phyloP scores from a whole-genome alignment of 371 early-diverging fungal species.

The Polyrhizophydium stewartii region DNA sequence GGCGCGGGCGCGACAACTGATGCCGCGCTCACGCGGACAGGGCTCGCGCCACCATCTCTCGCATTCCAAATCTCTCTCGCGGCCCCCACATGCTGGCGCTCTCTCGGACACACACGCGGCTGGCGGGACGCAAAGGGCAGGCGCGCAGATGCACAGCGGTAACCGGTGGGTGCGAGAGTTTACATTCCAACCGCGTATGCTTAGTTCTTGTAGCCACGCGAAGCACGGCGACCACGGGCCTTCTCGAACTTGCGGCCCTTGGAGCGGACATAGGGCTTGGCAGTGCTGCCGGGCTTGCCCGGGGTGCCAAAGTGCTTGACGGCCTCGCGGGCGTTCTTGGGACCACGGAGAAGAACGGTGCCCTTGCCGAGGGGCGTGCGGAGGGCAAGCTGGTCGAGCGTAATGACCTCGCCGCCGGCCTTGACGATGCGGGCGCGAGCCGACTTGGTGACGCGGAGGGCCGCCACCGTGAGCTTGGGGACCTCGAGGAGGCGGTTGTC shows the following conservation, averaged over 20 bases:
- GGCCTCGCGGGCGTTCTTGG: constrained; percentile 87
- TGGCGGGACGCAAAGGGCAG: no score
- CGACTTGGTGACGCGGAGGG: constrained; percentile 90
- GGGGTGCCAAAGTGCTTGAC: constrained; percentile 93
- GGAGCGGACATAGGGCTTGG: constrained; percentile 94
- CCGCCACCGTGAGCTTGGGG: constrained; percentile 94
- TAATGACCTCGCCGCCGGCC: constrained; percentile 97
- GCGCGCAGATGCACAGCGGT: no score
- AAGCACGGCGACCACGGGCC: constrained; percentile 98
- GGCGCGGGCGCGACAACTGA: no score
- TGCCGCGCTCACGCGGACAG: no score
- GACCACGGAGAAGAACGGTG: constrained; percentile 93
- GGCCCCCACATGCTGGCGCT: no score
- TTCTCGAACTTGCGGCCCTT: constrained; percentile 99
- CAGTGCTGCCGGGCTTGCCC: constrained; percentile 76
- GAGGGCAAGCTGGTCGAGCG: constrained; percentile 97
- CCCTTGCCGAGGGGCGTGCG: constrained; percentile 96
- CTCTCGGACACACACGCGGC: no score
- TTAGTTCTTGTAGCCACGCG: constrained; percentile 84
- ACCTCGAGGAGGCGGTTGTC: constrained; percentile 90
- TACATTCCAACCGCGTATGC: background rate
- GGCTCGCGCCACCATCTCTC: no score
- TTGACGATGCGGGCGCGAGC: constrained; percentile 96
- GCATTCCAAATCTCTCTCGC: no score
- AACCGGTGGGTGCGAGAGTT: no score